Evolutionary conservation across 169 alveolate species (phyloP).

Genomic region (Plasmodium coatneyi): DNA sequence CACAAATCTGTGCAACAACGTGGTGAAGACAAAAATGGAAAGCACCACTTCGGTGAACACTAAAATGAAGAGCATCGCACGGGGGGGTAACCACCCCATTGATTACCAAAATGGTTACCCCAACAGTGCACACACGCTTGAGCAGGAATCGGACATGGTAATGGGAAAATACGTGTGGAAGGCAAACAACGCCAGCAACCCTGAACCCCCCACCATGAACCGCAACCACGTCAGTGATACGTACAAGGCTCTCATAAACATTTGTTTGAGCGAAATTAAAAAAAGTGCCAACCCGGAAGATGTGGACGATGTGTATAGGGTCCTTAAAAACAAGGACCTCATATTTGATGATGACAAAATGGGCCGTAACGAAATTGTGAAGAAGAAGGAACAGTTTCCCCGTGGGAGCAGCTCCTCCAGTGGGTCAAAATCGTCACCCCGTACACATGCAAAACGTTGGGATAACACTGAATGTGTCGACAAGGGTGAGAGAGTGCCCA

Average conservation of each 20-base stretch:
- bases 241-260: conserved; percentile 50
- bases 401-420: neutral
- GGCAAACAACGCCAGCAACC: neutral
- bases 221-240: conserved; percentile 42
- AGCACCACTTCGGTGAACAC: neutral
- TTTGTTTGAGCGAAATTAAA: conserved; percentile 40
- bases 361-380: neutral
- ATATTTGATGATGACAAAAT: neutral
- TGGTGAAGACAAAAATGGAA: neutral
- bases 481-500: neutral
- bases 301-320: conserved; percentile 2
- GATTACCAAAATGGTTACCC: neutral
- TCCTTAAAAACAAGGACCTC: conserved; percentile 10
- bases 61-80: neutral
- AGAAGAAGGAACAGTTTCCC: neutral
- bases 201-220: neutral
- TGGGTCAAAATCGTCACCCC: neutral
- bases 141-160: neutral
- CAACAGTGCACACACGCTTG: neutral
- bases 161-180: neutral
- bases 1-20: neutral
- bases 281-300: neutral
- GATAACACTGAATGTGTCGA: neutral
- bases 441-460: neutral
- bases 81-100: neutral